These are phyloP conservation scores for Termitomyces sp. DNA, from an alignment of 768 basidiomycete genomes.

Conservation along the genomic window DNA sequence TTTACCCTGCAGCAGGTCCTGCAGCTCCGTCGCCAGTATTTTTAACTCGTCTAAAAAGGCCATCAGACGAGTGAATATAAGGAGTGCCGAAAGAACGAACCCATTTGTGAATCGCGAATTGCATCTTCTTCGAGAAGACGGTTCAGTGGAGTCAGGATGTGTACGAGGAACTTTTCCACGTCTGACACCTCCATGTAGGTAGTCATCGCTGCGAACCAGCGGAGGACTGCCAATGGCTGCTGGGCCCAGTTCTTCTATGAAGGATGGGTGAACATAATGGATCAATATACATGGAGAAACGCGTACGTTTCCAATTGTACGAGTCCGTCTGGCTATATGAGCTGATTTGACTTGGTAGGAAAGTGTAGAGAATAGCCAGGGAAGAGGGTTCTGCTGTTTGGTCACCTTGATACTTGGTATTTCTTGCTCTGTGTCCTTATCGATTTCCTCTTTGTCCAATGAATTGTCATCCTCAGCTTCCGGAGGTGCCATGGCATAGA, in stretches of 20 bases:
- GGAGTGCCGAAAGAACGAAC: conserved; percentile 32
- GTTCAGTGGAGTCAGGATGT: conserved; percentile 83
- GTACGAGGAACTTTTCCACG: conserved; percentile 68
- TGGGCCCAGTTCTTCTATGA: conserved; percentile 74
- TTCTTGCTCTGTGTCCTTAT: conserved; percentile 26
- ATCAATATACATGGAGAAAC: background rate
- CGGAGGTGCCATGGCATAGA: conserved; percentile 36
- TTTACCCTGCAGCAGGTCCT: conserved; percentile 81
- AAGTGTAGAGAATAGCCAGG: conserved; percentile 93
- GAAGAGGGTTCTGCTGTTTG: conserved; percentile 50
- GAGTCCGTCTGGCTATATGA: conserved; percentile 63
- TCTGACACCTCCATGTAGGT: conserved; percentile 55
- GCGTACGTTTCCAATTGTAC: conserved; percentile 39
- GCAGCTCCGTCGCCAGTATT: conserved; percentile 72
- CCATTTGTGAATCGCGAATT: conserved; percentile 71
- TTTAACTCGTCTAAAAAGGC: conserved; percentile 68
- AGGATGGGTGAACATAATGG: conserved; percentile 5
- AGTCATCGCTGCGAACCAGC: conserved; percentile 93
- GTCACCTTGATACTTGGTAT: conserved; percentile 17
- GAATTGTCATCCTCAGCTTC: conserved; percentile 14
- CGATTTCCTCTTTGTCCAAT: conserved; percentile 20
- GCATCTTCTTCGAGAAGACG: conserved; percentile 86
- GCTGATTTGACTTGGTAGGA: conserved; percentile 82
- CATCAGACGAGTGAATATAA: background rate
- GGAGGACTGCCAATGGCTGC: conserved; percentile 72